These are phyloP conservation scores for Trametes cubensis DNA, from an alignment of 768 basidiomycete species.

Conservation along the genomic window DNA sequence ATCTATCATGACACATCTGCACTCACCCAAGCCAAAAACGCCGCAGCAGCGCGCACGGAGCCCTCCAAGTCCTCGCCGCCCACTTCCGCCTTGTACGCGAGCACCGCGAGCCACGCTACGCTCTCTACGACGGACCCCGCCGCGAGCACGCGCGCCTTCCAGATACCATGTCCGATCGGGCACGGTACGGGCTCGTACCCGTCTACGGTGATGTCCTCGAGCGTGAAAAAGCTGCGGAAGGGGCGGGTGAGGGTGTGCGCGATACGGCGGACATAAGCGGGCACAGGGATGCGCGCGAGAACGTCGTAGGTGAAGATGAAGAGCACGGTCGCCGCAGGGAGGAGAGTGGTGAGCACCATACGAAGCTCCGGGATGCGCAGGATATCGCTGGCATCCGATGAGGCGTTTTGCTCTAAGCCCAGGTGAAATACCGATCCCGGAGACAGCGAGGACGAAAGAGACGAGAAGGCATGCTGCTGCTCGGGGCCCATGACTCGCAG, in stretches of 20 bases:
- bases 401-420: background rate
- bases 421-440: background rate
- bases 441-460: background rate
- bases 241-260: slow-evolving; percentile 34
- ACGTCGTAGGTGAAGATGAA: slow-evolving; percentile 21
- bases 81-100: slow-evolving; percentile 40
- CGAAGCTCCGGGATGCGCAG: slow-evolving; percentile 13
- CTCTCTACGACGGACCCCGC: slow-evolving; percentile 43
- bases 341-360: slow-evolving; percentile 18
- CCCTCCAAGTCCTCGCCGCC: slow-evolving; percentile 21
- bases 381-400: background rate
- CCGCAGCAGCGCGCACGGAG: slow-evolving; percentile 35
- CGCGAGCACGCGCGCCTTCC: slow-evolving; percentile 40
- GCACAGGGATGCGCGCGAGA: slow-evolving; percentile 19
- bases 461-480: slow-evolving; percentile 10
- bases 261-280: slow-evolving; percentile 13
- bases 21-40: slow-evolving; percentile 55
- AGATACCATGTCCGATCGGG: slow-evolving; percentile 28
- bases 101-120: slow-evolving; percentile 46
- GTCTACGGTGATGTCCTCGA: slow-evolving; percentile 45
- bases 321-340: slow-evolving; percentile 16
- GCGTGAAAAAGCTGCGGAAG: slow-evolving; percentile 54
- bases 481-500: too few relatives aligned
- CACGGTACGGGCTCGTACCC: slow-evolving; percentile 37
- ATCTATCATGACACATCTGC: background rate